These are phyloP conservation scores for Claviceps quebecensis DNA, from an alignment of 2,329 filamentous ascomycete genomes.

Conservation along the genomic window DNA sequence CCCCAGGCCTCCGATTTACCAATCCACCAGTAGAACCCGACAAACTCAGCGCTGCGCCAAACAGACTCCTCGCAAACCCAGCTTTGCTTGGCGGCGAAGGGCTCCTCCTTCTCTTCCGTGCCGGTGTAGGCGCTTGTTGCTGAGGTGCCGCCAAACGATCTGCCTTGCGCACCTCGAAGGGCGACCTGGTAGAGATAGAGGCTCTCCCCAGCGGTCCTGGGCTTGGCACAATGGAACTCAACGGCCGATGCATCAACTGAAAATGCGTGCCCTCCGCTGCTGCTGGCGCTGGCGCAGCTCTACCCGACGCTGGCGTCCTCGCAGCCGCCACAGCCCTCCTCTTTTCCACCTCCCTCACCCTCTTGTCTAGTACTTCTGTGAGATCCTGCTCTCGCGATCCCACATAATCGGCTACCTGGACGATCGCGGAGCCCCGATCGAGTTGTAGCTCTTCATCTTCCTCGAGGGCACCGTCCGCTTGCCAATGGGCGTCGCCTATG, in stretches of 20 bases:
- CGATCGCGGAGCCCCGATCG: conserved; percentile 59
- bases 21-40: conserved; percentile 11
- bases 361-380: conserved; percentile 59
- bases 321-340: conserved; percentile 30
- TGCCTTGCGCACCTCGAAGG: conserved; percentile 18
- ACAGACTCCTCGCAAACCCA: conserved; percentile 20
- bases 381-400: conserved; percentile 65
- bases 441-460: conserved; percentile 74
- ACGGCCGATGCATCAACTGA: conserved; percentile 27
- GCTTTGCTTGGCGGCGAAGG: conserved; percentile 20
- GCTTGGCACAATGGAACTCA: conserved; percentile 24
- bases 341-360: conserved; percentile 40
- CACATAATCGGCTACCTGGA: conserved; percentile 68
- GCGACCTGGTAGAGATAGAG: conserved; percentile 18
- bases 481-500: conserved; percentile 76
- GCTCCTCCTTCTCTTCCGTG: conserved; percentile 16
- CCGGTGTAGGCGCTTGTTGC: conserved; percentile 10
- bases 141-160: conserved; percentile 2
- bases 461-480: conserved; percentile 49
- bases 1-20: conserved; percentile 7
- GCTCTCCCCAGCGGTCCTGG: conserved; percentile 19
- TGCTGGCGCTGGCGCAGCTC: neutral
- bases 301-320: conserved; percentile 15
- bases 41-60: conserved; percentile 20
- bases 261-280: conserved; percentile 17